Conservation (phyloP, 495 filamentous ascomycete genomes). For the Cryomyces minteri region DNA sequence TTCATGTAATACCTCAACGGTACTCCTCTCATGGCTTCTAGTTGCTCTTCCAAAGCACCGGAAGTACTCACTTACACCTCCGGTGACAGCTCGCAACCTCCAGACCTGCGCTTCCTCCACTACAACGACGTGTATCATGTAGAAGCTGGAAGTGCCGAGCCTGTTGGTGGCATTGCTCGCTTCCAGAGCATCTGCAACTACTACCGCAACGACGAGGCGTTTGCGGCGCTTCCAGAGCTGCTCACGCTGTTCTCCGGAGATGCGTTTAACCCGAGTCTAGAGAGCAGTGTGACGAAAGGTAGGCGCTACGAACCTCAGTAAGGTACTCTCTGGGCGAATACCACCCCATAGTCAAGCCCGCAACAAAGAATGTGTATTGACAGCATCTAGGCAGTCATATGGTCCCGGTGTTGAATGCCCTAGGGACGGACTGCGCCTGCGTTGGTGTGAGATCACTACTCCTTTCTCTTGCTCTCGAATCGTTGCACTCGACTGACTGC, state of each 20-base stretch:
- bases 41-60: no score
- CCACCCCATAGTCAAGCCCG: no score
- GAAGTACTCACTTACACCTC: no score
- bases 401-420: conserved; percentile 70
- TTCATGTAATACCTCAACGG: no score
- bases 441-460: conserved; percentile 43
- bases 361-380: neutral
- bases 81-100: conserved; percentile 22
- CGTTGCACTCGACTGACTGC: neutral
- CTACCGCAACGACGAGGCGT: conserved; percentile 43
- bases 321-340: neutral
- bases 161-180: conserved; percentile 57
- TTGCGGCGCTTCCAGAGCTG: conserved; percentile 38
- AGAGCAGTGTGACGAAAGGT: conserved; percentile 75
- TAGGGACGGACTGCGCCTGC: conserved; percentile 56
- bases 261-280: conserved; percentile 77
- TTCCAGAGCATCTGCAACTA: conserved; percentile 63
- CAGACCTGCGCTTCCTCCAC: conserved; percentile 65
- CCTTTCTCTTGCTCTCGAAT: neutral
- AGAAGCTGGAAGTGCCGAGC: conserved; percentile 57
- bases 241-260: conserved; percentile 82
- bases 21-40: no score
- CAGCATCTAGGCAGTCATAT: conserved; percentile 44
- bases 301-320: conserved; percentile 3
- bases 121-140: conserved; percentile 92